phyloP scores from a whole-genome alignment of 2,329 filamentous ascomycete species.

The Sclerotinia borealis region DNA sequence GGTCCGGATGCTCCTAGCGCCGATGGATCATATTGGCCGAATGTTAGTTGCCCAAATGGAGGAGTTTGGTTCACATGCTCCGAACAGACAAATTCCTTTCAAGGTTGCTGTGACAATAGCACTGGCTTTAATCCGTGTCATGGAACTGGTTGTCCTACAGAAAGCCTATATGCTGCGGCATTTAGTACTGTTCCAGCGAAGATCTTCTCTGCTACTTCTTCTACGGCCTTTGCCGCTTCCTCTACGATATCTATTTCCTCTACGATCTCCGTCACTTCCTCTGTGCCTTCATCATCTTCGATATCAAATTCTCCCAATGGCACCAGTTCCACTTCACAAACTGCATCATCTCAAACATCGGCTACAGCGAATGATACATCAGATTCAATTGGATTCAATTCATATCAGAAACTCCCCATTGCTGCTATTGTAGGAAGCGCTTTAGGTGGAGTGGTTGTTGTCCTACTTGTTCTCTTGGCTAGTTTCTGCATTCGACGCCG shows the following conservation, averaged over 20 bases:
- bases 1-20: not conserved
- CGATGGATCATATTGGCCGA: not conserved
- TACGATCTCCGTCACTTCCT: too few species aligned
- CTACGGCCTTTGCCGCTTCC: not conserved
- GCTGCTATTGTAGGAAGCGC: not conserved
- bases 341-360: not conserved
- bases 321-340: not conserved
- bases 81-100: not conserved
- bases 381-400: not conserved
- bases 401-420: not conserved
- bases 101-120: conserved; percentile 1
- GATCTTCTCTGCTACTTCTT: not conserved
- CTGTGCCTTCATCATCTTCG: not conserved
- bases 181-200: not conserved
- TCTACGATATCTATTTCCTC: not conserved
- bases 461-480: not conserved
- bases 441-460: not conserved
- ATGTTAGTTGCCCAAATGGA: conserved; percentile 3
- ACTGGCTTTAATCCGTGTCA: not conserved
- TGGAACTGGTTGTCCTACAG: not conserved
- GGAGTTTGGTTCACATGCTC: not conserved
- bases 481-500: not conserved
- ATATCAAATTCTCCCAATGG: not conserved
- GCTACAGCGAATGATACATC: not conserved
- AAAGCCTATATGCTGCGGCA: not conserved